phyloP scores from a whole-genome alignment of 192 early-diverging fungal genomes.

The Coemansia sp. region DNA sequence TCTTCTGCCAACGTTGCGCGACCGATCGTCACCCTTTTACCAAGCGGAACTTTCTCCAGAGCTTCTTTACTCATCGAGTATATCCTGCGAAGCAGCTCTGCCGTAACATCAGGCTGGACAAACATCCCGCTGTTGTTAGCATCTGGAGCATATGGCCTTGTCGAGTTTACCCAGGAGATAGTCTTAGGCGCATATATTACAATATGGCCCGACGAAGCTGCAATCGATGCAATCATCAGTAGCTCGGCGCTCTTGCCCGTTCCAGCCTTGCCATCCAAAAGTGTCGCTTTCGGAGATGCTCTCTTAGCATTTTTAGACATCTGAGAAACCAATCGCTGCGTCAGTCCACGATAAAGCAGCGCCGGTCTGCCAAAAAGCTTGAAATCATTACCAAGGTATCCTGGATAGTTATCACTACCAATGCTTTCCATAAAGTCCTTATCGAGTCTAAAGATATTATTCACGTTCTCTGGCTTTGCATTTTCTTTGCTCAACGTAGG shows the following conservation, averaged over 20 bases:
- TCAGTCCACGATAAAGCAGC: conserved; percentile 39
- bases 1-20: conserved; percentile 21
- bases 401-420: conserved; percentile 31
- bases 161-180: conserved; percentile 47
- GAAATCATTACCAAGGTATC: conserved; percentile 35
- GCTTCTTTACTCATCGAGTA: conserved; percentile 21
- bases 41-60: conserved; percentile 34
- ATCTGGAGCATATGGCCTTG: conserved; percentile 38
- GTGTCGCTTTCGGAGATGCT: conserved; percentile 23
- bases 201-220: conserved; percentile 22
- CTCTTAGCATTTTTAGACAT: conserved; percentile 2
- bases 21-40: conserved; percentile 28
- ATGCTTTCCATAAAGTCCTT: conserved; percentile 20
- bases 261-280: conserved; percentile 39
- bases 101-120: conserved; percentile 32
- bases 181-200: conserved; percentile 41
- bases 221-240: conserved; percentile 42
- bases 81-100: conserved; percentile 26
- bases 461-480: conserved; percentile 15
- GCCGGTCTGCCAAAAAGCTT: conserved; percentile 45
- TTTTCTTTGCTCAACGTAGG: conserved; percentile 17
- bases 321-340: conserved; percentile 34
- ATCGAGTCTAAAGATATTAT: conserved; percentile 34
- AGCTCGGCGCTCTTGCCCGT: conserved; percentile 51
- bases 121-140: conserved; percentile 19